Evolutionary conservation across 2,329 filamentous ascomycete genomes (phyloP).

Genomic region (Fusarium torulosum): DNA sequence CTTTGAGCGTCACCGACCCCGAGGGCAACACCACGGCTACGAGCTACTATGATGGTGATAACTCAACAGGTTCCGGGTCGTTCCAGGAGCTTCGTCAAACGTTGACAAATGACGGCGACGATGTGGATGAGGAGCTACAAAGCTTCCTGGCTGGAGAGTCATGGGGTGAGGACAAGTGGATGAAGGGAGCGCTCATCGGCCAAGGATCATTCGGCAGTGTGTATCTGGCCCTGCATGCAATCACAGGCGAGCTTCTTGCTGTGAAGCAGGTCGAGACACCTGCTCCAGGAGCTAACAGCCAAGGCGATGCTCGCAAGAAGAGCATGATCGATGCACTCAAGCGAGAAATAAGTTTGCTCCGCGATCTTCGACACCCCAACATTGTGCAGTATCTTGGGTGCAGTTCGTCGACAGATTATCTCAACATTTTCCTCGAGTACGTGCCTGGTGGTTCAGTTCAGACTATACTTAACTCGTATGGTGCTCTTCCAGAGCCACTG

Average conservation of each 20-base stretch:
- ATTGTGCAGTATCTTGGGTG: conserved; percentile 99
- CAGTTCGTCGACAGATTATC: conserved; percentile 87
- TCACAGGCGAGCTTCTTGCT: conserved; percentile 96
- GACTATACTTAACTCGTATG: conserved; percentile 98
- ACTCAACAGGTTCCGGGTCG: conserved; percentile 78
- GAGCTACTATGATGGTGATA: conserved; percentile 88
- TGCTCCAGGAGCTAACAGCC: conserved; percentile 79
- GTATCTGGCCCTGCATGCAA: conserved; percentile 92
- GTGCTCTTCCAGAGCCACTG: conserved; percentile 90
- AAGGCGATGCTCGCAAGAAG: conserved; percentile 92
- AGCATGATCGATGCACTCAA: conserved; percentile 98
- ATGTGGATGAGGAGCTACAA: conserved; percentile 87
- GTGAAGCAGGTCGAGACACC: conserved; percentile 98
- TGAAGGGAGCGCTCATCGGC: conserved; percentile 97
- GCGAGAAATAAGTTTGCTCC: conserved; percentile 92
- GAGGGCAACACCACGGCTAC: conserved; percentile 77
- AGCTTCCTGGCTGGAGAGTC: conserved; percentile 93
- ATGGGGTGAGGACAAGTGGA: conserved; percentile 98
- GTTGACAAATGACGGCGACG: conserved; percentile 90
- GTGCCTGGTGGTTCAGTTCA: conserved; percentile 97
- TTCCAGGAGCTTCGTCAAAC: conserved; percentile 87
- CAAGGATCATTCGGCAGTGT: conserved; percentile 97
- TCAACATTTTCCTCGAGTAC: conserved; percentile 99
- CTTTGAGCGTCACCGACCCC: conserved; percentile 81
- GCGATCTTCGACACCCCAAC: conserved; percentile 94